Conservation (phyloP, 2,329 filamentous ascomycete genomes). For the Blastomyces silverae region DNA sequence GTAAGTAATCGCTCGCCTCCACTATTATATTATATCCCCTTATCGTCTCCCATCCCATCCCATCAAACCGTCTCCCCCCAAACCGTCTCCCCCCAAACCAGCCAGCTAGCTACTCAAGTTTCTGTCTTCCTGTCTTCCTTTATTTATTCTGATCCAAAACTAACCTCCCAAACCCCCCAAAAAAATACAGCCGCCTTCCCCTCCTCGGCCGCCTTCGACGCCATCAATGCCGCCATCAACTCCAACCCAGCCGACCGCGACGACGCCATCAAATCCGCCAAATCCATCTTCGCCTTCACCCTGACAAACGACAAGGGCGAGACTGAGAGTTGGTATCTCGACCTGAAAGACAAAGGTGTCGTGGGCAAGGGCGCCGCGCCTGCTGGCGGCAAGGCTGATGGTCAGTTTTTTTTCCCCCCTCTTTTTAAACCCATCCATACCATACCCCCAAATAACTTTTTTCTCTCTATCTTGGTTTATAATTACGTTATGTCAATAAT, state of each 20-base stretch:
- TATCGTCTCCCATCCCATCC: neutral
- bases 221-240: conserved; percentile 66
- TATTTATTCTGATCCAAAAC: no score
- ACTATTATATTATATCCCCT: neutral
- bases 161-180: conserved; percentile 11
- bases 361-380: conserved; percentile 68
- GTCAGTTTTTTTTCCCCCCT: conserved; percentile 44
- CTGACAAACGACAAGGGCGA: conserved; percentile 81
- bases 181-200: conserved; percentile 65
- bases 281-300: conserved; percentile 82
- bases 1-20: conserved; percentile 41
- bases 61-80: conserved; percentile 6
- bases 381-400: conserved; percentile 69
- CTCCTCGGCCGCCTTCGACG: conserved; percentile 83
- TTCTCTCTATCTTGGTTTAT: no score
- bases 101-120: neutral
- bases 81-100: neutral
- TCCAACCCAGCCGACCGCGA: conserved; percentile 66
- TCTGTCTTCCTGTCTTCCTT: no score
- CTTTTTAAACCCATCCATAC: no score
- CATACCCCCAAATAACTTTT: no score
- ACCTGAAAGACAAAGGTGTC: conserved; percentile 81
- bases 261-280: conserved; percentile 81
- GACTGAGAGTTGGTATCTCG: conserved; percentile 85
- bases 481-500: no score